Evolutionary conservation across 1,139 yeast species (phyloP), one percentile per base, ranked within the genome.

Genomic region (Yamadazyma kanchanaburiensis): DNA sequence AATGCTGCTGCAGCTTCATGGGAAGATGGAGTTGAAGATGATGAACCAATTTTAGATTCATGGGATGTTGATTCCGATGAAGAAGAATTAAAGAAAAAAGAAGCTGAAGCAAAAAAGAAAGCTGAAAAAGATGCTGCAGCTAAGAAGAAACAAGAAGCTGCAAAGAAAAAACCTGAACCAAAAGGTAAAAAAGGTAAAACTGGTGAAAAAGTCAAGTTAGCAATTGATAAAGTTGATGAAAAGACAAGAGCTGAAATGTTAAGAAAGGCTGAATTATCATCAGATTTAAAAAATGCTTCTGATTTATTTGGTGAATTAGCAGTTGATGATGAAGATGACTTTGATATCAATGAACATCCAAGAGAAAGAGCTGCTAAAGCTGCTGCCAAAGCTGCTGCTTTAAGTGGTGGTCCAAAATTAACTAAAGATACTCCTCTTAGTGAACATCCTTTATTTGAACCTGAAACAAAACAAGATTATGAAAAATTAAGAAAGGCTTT

Each of bases 221-320:
- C 79, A 29, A 70, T 80, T 34, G 91, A 82, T 43, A 60, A 60
- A 11, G 67, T 80, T 24, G 89, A 80, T 51, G 84, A 75, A 40
- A 69, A 65, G 39, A 78, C 85, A 10, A 74, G 87, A 54, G 76
- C 69, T 48, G 91, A 83, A 51, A 60, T 88, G 56, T 68, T 84
- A 56, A 82, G 71, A 51, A 68, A 81, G 53, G 94, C 91, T 12
- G 94, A 91, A 60, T 53, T 86, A 36, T 80, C 77, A 28, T 77
- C 95, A 20, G 98, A 91, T 63, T 69, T 91, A 59, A 85, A 83
- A 60, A 84, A 86, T 53, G 97, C 97, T 15, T 91, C 95, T 16
- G 95, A 87, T 48, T 69, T 91, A 48, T 87, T 91, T 52, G 95
- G 91, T 21, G 85, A 85, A 7, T 67, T 83, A 43, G 89, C 88